phyloP scores from a whole-genome alignment of 2,329 filamentous ascomycete genomes.

The Orbilia oligospora region DNA sequence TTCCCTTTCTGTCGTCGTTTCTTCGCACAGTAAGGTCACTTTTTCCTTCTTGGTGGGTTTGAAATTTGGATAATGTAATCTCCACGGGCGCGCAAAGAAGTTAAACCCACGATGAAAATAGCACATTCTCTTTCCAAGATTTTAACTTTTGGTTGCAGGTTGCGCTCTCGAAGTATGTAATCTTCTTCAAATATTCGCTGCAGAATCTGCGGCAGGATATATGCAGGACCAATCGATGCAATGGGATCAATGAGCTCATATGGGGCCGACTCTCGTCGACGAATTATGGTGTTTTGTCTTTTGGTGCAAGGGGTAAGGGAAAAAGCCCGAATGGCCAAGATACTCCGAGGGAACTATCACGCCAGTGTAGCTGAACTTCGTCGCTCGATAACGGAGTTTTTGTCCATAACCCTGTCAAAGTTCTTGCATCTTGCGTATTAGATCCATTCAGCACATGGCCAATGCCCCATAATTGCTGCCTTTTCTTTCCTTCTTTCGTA shows the following conservation, averaged over 20 bases:
- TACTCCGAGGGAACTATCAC: constrained; percentile 5
- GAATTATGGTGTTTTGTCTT: not conserved
- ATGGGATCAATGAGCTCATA: constrained; percentile 10
- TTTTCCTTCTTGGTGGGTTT: not conserved
- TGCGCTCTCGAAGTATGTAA: constrained; percentile 7
- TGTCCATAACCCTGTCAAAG: constrained; percentile 8
- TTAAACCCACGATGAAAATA: constrained; percentile 21
- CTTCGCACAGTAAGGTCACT: not conserved
- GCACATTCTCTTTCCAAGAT: not conserved
- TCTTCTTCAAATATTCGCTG: constrained; percentile 6
- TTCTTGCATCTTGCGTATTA: constrained; percentile 17
- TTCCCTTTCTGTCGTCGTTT: not conserved
- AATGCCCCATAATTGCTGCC: not conserved
- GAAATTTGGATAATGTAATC: constrained; percentile 26
- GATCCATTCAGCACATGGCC: constrained; percentile 14
- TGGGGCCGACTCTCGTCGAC: not conserved
- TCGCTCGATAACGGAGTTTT: constrained; percentile 26
- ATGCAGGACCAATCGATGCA: constrained; percentile 11
- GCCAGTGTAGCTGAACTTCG: constrained; percentile 22
- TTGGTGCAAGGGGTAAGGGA: constrained; percentile 5
- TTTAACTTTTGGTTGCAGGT: constrained; percentile 4
- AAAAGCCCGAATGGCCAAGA: constrained; percentile 20
- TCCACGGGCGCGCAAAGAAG: constrained; percentile 33
- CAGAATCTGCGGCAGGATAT: constrained; percentile 8
- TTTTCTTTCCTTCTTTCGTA: constrained; percentile 1